Evolutionary conservation across 768 basidiomycete species (phyloP), one percentile per base, ranked within the genome.

Genomic region (Tylopilus sp.): DNA sequence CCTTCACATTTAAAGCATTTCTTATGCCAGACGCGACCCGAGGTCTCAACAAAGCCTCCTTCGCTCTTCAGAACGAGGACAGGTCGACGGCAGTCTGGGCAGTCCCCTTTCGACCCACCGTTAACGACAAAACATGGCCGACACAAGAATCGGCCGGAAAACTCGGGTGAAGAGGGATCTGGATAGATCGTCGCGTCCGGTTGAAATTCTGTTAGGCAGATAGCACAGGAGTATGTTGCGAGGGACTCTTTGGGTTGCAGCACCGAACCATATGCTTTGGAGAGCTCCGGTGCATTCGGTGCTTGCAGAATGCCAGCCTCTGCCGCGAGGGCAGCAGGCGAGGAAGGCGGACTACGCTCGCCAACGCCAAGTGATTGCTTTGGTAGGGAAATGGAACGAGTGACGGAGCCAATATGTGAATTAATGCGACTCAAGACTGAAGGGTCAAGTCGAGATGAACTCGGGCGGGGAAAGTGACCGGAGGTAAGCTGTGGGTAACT

Each of bases 161-260:
- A 47, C 17, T 47, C 53, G 35, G 51, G 41, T 30, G 48, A 18
- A 15, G 55, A 60, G 35, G 85, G 86, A 59, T 91, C 85, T 1
- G 91, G 91, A 62, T 90, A 93, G 53, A 93, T 89, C 26, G 91
- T 93, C 20, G 86, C 81, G 65, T 93, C 90, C 3, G 90, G 89
- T 31, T 82, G 79, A 61, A 92, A 93, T 10, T 75, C 71, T 0
- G 75, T 67, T 15, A 73, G 70, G 63, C 91, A 93, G 12, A 81
- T 64, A 30, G 78, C 79, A 64, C 91, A 93, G 3, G 80, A 79
- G 60, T 85, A 84, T 23, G 82, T 78, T 9, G 77, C 66, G n/a
- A 91, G 75, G 6, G 85, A 78, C 61, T 87, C 87, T 57, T 83
- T 83, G 21, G 88, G 81, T 62, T 91, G 90, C 17, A 93, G 72